Evolutionary conservation across 2,329 filamentous ascomycete genomes (phyloP).

Genomic region (Clarireedia monteithiana): DNA sequence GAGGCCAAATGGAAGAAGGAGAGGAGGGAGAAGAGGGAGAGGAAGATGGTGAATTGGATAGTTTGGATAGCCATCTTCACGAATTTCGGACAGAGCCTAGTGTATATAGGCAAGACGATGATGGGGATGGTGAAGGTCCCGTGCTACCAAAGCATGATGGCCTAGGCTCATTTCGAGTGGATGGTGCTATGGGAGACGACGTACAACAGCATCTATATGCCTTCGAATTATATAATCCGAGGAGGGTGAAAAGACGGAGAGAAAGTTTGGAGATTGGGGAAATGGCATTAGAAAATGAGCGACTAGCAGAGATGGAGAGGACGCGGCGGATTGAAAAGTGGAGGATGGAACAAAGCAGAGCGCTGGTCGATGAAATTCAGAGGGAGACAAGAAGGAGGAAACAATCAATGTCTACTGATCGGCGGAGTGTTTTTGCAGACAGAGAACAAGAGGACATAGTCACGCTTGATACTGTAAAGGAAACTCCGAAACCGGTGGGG

Average conservation of each 20-base stretch:
- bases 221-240: conserved; percentile 78
- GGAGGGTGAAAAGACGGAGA: conserved; percentile 47
- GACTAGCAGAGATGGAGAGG: conserved; percentile 61
- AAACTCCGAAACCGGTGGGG: conserved; percentile 31
- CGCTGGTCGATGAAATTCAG: conserved; percentile 82
- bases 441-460: conserved; percentile 26
- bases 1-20: conserved; percentile 49
- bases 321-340: conserved; percentile 83
- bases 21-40: conserved; percentile 35
- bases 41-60: conserved; percentile 59
- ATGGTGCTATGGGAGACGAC: conserved; percentile 46
- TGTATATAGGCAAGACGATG: conserved; percentile 23
- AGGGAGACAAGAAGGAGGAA: conserved; percentile 69
- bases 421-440: conserved; percentile 27
- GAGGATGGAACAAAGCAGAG: conserved; percentile 82
- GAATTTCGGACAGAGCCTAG: conserved; percentile 64
- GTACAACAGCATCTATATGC: conserved; percentile 83
- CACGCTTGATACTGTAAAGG: conserved; percentile 24
- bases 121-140: conserved; percentile 33
- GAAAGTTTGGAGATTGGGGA: conserved; percentile 46
- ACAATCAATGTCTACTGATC: conserved; percentile 48
- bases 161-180: conserved; percentile 70
- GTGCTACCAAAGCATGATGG: conserved; percentile 91
- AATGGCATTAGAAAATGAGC: conserved; percentile 44
- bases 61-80: conserved; percentile 83